A percentile compares a stretch with the other conserved stretches of the same genome.
Conservation (phyloP, 148 eudicot species). For the Vaccinium corymbosum region DNA sequence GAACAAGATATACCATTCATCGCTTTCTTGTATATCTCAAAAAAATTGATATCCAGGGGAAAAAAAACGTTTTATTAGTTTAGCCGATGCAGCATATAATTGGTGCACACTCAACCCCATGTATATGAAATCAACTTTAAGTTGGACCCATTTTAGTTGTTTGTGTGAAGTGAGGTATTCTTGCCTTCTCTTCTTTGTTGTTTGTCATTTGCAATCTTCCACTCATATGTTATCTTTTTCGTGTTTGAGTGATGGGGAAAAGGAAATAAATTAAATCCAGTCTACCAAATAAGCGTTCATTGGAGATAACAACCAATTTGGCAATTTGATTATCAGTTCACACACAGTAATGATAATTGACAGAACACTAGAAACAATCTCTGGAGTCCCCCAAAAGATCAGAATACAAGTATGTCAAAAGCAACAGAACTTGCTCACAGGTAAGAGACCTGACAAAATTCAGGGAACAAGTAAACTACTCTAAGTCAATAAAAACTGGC, state of each 20-base stretch:
- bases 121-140: neutral
- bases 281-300: neutral
- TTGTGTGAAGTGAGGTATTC: neutral
- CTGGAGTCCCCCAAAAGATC: neutral
- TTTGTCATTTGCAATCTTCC: neutral
- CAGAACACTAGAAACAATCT: neutral
- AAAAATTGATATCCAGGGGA: neutral
- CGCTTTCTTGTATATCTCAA: neutral
- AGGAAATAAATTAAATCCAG: neutral
- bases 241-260: neutral
- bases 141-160: neutral
- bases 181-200: neutral
- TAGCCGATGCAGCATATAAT: neutral
- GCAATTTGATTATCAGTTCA: neutral
- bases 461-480: neutral
- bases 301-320: neutral
- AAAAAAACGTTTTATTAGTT: neutral
- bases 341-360: neutral
- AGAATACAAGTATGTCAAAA: slow-evolving; percentile 4
- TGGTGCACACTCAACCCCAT: neutral
- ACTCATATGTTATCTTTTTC: neutral
- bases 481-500: neutral
- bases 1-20: no score
- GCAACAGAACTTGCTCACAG: neutral
- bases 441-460: neutral